Conservation (phyloP, 1,139 yeast genomes). For the Lodderomyces orthopsilosis region DNA sequence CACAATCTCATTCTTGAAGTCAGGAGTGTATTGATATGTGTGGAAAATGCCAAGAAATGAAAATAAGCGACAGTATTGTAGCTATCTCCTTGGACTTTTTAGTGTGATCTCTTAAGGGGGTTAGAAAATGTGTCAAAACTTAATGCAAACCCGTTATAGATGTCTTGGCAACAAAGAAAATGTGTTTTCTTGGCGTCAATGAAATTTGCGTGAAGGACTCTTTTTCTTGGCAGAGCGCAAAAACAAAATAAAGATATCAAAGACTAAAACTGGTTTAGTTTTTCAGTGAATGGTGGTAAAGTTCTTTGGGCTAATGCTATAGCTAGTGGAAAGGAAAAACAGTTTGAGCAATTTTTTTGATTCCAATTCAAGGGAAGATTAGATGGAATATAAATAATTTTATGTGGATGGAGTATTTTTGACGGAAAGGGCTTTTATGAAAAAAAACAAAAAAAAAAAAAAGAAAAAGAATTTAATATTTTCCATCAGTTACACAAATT, state of each 20-base stretch:
- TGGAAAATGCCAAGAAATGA: background rate
- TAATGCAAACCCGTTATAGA: too few relatives aligned
- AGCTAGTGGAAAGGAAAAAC: background rate
- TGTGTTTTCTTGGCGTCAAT: background rate
- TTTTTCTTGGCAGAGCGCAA: conserved; percentile 1
- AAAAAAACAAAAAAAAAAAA: background rate
- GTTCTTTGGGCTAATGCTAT: background rate
- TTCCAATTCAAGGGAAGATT: background rate
- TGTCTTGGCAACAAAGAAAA: too few relatives aligned
- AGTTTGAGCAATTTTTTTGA: background rate
- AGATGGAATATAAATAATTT: background rate
- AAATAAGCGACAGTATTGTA: too few relatives aligned
- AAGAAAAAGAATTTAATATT: background rate
- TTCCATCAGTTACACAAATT: conserved; percentile 1
- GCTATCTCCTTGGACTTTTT: too few relatives aligned
- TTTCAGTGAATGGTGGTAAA: background rate
- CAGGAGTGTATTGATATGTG: background rate
- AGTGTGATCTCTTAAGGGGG: too few relatives aligned
- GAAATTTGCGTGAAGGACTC: background rate
- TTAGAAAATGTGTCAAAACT: conserved; percentile 1
- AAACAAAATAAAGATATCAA: background rate
- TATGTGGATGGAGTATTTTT: background rate
- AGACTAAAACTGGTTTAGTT: too few relatives aligned
- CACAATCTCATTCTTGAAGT: conserved; percentile 5
- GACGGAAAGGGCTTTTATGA: background rate